phyloP scores from a whole-genome alignment of 1,284 basidiomycete species.

The Pseudozyma pruni region DNA sequence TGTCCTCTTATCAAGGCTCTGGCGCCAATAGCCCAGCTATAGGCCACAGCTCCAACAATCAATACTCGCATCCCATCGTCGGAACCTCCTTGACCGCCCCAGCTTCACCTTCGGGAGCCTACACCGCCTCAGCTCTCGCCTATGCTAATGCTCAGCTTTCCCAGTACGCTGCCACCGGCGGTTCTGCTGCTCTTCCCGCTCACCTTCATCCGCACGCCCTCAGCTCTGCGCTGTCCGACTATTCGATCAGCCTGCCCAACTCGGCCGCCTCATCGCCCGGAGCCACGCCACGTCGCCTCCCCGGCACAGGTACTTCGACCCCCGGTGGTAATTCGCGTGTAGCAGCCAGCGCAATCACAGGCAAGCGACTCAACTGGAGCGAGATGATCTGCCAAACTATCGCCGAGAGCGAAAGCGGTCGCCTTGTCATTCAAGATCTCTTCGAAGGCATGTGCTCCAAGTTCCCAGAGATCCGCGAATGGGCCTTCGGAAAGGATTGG shows the following conservation, averaged over 20 bases:
- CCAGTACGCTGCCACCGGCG: slow-evolving; percentile 51
- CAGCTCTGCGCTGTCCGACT: slow-evolving; percentile 54
- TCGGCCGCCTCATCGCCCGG: slow-evolving; percentile 58
- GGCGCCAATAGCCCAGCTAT: slow-evolving; percentile 49
- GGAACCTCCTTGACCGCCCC: slow-evolving; percentile 44
- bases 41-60: slow-evolving; percentile 15
- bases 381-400: slow-evolving; percentile 67
- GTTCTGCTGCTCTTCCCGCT: slow-evolving; percentile 40
- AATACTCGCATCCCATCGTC: slow-evolving; percentile 19
- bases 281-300: slow-evolving; percentile 44
- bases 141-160: slow-evolving; percentile 61
- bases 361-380: slow-evolving; percentile 65
- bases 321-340: slow-evolving; percentile 55
- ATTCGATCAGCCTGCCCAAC: slow-evolving; percentile 52
- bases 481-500: slow-evolving; percentile 66
- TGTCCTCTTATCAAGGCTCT: slow-evolving; percentile 50
- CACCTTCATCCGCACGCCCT: slow-evolving; percentile 56
- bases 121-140: slow-evolving; percentile 49
- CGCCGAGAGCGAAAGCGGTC: slow-evolving; percentile 58
- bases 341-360: slow-evolving; percentile 56
- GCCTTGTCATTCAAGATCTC: slow-evolving; percentile 64
- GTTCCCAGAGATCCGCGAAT: slow-evolving; percentile 64
- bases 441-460: slow-evolving; percentile 64
- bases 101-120: slow-evolving; percentile 43
- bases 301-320: slow-evolving; percentile 42